Evolutionary conservation across 1,284 basidiomycete genomes (phyloP), one percentile per base, ranked within the genome.

Genomic region (Cryptococcus amylolentus): DNA sequence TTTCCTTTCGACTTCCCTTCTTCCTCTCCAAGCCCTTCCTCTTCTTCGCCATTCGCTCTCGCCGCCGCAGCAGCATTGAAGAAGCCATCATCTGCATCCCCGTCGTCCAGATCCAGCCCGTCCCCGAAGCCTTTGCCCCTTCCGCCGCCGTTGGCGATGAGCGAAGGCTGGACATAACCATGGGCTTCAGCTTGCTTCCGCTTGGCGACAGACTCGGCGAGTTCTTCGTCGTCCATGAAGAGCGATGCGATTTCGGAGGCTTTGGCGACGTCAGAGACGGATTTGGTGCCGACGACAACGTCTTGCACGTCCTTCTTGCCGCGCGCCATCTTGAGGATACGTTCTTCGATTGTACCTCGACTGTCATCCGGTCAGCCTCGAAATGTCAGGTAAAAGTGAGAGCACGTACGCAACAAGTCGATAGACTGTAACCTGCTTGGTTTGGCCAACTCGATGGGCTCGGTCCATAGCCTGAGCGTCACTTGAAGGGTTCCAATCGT

Each of bases 391-490:
- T 43, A 27, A 16, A 8, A 1, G 18, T 8, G 44, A 43, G 10
- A 27, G 20, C 26, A 63, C 57, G 39, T 54, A 58, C 27, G 74
- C 70, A 42, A 99, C 96, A 53, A 99, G 82, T 41, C 96, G 88
- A 77, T 98, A 99, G 5, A 99, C 95, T 1, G 95, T 98, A 56
- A 99, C 96, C 80, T 99, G 96, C 61, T 93, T 89, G 12, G 94
- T 98, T 79, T 99, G 96, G 39, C 96, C 96, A 13, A 99, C 84
- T 71, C 96, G 91, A 80, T 99, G 96, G 18, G 96, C 96, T 69
- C 96, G 90, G 73, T 98, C 96, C 96, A 99, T 99, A 12, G 96
- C 96, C 77, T 99, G 96, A 42, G 93, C 91, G 75, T 99, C 96
- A 73, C 98, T 98, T 28, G 91, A 95, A 14, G 94, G 96, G 76